phyloP scores from a whole-genome alignment of 106 monocot genomes.

The Gastrodia elata region DNA sequence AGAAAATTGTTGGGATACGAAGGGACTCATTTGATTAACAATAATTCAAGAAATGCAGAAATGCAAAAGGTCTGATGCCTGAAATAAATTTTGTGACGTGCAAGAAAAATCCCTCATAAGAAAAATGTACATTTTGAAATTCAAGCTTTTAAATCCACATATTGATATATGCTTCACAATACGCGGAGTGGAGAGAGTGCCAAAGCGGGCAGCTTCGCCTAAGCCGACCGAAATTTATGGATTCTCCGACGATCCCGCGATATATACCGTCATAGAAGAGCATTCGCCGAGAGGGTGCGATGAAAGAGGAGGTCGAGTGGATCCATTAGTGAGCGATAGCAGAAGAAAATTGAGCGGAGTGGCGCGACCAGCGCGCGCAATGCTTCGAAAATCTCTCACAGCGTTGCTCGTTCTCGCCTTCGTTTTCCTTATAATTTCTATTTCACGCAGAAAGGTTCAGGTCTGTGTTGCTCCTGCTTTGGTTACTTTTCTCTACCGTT shows the following conservation, averaged over 20 bases:
- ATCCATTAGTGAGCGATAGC: neutral
- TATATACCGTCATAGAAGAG: neutral
- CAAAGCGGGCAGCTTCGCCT: neutral
- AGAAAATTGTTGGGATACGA: too few relatives aligned
- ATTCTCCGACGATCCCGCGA: neutral
- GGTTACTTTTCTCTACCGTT: neutral
- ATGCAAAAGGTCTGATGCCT: too few relatives aligned
- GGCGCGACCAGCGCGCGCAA: neutral
- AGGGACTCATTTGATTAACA: too few relatives aligned
- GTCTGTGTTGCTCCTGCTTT: too few relatives aligned
- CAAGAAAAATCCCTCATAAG: too few relatives aligned
- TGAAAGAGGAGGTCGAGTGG: neutral
- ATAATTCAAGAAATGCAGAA: too few relatives aligned
- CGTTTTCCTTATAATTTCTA: neutral
- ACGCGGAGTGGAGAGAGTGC: neutral
- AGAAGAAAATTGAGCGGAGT: neutral
- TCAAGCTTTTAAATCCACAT: too few relatives aligned
- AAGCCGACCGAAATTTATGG: neutral
- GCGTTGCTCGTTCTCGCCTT: neutral
- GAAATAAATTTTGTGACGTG: too few relatives aligned
- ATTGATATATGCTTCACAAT: too few relatives aligned
- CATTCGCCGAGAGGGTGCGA: neutral
- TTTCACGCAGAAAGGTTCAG: slow-evolving; percentile 2
- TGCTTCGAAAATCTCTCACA: slow-evolving; percentile 6
- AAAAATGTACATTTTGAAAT: too few relatives aligned